phyloP scores from a whole-genome alignment of 2,329 filamentous ascomycete genomes.

The Reticulascus tulasneorum region DNA sequence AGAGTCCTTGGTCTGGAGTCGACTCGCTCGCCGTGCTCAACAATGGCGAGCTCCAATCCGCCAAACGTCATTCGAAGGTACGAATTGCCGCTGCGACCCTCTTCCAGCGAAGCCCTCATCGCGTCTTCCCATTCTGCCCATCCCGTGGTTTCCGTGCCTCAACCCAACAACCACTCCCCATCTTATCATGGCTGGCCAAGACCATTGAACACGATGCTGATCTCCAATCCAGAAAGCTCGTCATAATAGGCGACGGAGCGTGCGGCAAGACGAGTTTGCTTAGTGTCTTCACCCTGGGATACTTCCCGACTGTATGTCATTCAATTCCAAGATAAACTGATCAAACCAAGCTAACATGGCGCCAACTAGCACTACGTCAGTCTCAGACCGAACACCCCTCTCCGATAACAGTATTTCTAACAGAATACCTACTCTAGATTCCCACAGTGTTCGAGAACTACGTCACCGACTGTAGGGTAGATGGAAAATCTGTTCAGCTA shows the following conservation, averaged over 20 bases:
- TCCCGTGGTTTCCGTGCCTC: not conserved
- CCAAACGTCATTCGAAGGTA: constrained; percentile 66
- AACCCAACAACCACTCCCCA: not conserved
- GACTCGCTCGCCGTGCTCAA: not conserved
- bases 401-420: constrained; percentile 10
- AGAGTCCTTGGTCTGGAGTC: constrained; percentile 8
- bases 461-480: constrained; percentile 96
- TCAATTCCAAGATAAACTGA: constrained; percentile 3
- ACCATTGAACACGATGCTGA: not conserved
- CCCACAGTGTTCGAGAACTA: constrained; percentile 99
- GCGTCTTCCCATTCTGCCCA: not conserved
- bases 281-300: constrained; percentile 95
- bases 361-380: constrained; percentile 55
- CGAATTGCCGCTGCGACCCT: constrained; percentile 20
- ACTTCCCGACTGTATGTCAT: constrained; percentile 86
- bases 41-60: constrained; percentile 41
- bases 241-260: constrained; percentile 95
- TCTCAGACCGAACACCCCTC: constrained; percentile 11
- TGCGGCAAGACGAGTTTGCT: constrained; percentile 97
- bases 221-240: constrained; percentile 64
- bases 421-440: constrained; percentile 51
- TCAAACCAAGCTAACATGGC: constrained; percentile 18
- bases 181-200: no score
- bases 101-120: constrained; percentile 2
- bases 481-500: constrained; percentile 97